phyloP scores from a whole-genome alignment of 306 rosid species.

The Castanopsis chinensis region DNA sequence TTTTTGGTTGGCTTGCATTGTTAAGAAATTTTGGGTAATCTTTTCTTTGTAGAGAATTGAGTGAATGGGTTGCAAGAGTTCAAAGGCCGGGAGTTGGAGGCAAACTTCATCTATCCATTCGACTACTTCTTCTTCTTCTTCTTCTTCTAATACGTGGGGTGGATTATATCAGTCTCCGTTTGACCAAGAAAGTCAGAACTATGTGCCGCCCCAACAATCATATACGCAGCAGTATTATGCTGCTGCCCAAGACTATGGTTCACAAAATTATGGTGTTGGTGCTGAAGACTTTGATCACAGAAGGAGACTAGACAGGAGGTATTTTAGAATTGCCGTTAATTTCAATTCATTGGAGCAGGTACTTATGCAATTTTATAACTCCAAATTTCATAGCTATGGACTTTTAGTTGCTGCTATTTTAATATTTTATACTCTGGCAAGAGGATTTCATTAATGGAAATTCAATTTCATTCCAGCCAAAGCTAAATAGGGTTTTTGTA shows the following conservation, averaged over 20 bases:
- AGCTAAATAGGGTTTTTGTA: too few species aligned
- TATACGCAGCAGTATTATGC: too few species aligned
- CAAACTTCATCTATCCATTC: conserved; percentile 45
- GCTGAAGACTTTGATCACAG: conserved; percentile 8
- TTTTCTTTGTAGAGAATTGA: conserved; percentile 3
- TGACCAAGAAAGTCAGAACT: too few species aligned
- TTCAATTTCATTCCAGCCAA: too few species aligned
- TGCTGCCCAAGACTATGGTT: neutral
- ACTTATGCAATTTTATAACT: too few species aligned
- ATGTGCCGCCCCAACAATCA: too few species aligned
- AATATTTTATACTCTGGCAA: too few species aligned
- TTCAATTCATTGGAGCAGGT: conserved; percentile 77
- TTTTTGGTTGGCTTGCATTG: conserved; percentile 7
- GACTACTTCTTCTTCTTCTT: conserved; percentile 30
- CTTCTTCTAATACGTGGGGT: conserved; percentile 18
- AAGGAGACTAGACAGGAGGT: conserved; percentile 44
- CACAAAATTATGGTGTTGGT: conserved; percentile 11
- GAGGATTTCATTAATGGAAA: too few species aligned
- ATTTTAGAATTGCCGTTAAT: conserved; percentile 34
- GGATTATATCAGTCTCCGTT: conserved; percentile 22
- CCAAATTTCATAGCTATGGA: too few species aligned
- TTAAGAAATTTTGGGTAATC: conserved; percentile 7
- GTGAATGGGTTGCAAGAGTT: conserved; percentile 41
- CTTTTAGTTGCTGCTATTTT: too few species aligned
- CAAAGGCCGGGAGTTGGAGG: conserved; percentile 54